A percentile compares a stretch with the other conserved stretches of the same genome.
Evolutionary conservation across 2,329 filamentous ascomycete species (phyloP).

Genomic region (Pestalotiopsis sp.): DNA sequence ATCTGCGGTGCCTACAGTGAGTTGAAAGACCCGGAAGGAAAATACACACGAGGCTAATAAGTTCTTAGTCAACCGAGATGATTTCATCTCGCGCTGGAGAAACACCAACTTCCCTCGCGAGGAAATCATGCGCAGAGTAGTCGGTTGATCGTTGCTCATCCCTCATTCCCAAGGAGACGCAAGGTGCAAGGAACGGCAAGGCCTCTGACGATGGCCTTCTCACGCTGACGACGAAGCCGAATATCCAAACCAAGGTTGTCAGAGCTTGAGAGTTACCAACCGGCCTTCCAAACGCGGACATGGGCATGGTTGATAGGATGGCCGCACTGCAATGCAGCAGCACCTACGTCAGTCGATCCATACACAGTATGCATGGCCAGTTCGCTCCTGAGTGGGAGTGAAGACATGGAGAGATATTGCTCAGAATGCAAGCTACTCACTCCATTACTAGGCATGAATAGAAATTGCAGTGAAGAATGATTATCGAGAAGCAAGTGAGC

Average conservation of each 20-base stretch:
- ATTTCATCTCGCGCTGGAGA: slow-evolving; percentile 75
- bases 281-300: no score
- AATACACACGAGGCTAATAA: slow-evolving; percentile 15
- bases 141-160: slow-evolving; percentile 20
- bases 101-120: slow-evolving; percentile 64
- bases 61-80: slow-evolving; percentile 70
- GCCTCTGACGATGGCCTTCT: no score
- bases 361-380: slow-evolving; percentile 1
- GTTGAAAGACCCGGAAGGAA: slow-evolving; percentile 32
- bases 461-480: neutral
- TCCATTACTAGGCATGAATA: neutral
- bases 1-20: slow-evolving; percentile 91
- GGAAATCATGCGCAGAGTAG: slow-evolving; percentile 38
- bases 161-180: neutral
- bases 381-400: neutral
- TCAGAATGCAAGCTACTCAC: neutral
- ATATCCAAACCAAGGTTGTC: no score
- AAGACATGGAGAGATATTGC: neutral
- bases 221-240: no score
- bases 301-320: no score
- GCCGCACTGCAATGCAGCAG: no score
- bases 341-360: neutral
- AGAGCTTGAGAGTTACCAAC: no score
- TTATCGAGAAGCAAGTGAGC: no score
- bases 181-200: neutral